Percentiles rank a stretch among this genome's conserved stretches.
These are phyloP conservation scores for Fusarium newnesense DNA, from an alignment of 2,329 filamentous ascomycete genomes.

Conservation along the genomic window DNA sequence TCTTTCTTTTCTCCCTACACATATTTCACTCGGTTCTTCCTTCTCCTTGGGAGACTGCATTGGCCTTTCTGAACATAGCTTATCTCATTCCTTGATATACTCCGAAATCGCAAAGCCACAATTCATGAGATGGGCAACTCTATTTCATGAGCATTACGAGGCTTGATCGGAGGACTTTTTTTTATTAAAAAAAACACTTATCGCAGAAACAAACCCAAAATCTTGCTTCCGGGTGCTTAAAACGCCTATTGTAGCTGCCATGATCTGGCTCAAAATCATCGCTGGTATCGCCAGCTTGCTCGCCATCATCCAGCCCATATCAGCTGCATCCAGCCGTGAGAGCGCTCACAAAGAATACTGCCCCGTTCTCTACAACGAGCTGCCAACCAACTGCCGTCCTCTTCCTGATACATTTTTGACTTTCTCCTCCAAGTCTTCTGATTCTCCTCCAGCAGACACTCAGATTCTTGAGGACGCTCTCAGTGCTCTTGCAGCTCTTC, in stretches of 20 bases:
- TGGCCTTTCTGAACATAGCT: neutral
- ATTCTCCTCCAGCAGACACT: slow-evolving; percentile 22
- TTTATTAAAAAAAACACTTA: neutral
- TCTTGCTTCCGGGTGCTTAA: neutral
- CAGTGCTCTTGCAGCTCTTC: slow-evolving; percentile 77
- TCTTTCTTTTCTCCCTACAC: slow-evolving; percentile 1
- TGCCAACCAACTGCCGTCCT: slow-evolving; percentile 29
- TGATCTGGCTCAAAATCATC: slow-evolving; percentile 27
- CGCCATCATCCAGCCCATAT: neutral
- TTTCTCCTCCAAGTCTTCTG: slow-evolving; percentile 22
- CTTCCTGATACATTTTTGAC: slow-evolving; percentile 37
- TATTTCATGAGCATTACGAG: slow-evolving; percentile 28
- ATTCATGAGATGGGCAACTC: slow-evolving; percentile 26
- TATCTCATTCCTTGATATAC: slow-evolving; percentile 16
- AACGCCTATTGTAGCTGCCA: neutral
- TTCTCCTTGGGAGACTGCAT: neutral
- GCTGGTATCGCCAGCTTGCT: slow-evolving; percentile 25
- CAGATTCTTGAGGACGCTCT: slow-evolving; percentile 62
- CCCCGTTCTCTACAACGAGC: slow-evolving; percentile 36
- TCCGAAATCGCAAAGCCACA: slow-evolving; percentile 29
- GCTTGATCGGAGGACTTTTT: neutral
- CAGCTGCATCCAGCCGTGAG: slow-evolving; percentile 27
- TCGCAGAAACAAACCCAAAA: neutral
- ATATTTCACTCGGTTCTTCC: neutral
- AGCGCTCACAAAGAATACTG: slow-evolving; percentile 31